phyloP scores from a whole-genome alignment of 1,284 basidiomycete genomes.

The Tilletia horrida region DNA sequence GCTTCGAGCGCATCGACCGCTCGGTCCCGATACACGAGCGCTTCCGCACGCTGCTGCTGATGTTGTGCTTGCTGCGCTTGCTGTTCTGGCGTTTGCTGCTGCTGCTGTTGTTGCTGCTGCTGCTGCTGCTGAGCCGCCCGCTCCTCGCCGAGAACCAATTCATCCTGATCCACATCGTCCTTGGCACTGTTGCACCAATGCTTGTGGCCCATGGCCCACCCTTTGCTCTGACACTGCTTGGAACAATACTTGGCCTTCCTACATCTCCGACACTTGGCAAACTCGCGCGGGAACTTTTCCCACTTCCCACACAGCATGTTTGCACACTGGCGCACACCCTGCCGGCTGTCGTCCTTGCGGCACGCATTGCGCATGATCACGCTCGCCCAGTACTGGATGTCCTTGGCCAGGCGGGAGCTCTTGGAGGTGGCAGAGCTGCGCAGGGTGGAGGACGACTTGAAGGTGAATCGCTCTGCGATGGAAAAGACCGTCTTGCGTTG shows the following conservation, averaged over 20 bases:
- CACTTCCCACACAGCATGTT: constrained; percentile 86
- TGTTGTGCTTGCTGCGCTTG: too few relatives aligned
- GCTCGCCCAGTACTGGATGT: constrained; percentile 98
- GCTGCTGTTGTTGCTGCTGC: neutral
- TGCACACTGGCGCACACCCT: constrained; percentile 94
- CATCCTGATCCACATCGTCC: constrained; percentile 7
- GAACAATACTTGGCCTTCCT: constrained; percentile 98
- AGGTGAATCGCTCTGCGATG: constrained; percentile 91
- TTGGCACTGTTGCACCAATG: constrained; percentile 58
- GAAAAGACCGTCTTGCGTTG: constrained; percentile 69
- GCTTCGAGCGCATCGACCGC: too few relatives aligned
- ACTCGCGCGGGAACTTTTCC: constrained; percentile 89
- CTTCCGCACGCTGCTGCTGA: too few relatives aligned
- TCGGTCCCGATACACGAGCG: too few relatives aligned
- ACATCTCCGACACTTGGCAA: constrained; percentile 93
- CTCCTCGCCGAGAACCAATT: neutral
- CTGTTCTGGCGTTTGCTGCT: too few relatives aligned
- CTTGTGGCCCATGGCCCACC: constrained; percentile 94
- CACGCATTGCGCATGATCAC: constrained; percentile 99
- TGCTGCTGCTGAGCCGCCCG: neutral
- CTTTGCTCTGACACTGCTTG: constrained; percentile 93
- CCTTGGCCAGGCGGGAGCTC: constrained; percentile 72
- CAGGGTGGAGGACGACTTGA: constrained; percentile 78
- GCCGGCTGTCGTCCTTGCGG: constrained; percentile 77
- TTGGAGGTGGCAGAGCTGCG: constrained; percentile 51